Evolutionary conservation across 2,329 filamentous ascomycete species (phyloP), one percentile per base, ranked within the genome.

Genomic region (Tolypocladium amazonense): DNA sequence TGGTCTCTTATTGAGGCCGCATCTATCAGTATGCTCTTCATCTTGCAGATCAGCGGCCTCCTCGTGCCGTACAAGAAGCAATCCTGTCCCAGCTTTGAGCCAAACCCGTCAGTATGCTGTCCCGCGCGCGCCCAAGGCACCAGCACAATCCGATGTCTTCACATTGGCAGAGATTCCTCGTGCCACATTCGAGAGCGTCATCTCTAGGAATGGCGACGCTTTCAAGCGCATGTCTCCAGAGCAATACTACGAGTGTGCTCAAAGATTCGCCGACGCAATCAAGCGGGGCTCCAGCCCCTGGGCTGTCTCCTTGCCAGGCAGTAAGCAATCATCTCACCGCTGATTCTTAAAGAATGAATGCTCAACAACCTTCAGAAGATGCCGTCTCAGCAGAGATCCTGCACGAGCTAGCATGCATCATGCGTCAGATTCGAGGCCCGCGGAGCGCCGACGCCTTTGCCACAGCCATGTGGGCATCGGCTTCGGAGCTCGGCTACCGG

Each of bases 391-490:
- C 64, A 2, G 54, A 62, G 2, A 56, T 61, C 0, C 43, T 72
- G 11, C 69, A 74, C 35, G 65, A 69, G 30, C 60, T 70, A 6
- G 71, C 64, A 11, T 72, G 68, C 57, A 64, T 73, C 30, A 59
- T 72, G 58, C 61, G 62, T 20, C 47, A 66, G 12, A 59, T 65
- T 27, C 55, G 43, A 15, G 52, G 39, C 3, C 56, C 64, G 18
- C 15, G 43, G 4, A 56, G 55, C 41, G 56, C 62, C 11, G 59
- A 60, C 9, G 58, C 56, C 6, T 66, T 72, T 25, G 59, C 65
- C 37, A 56, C 62, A 0, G 61, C 62, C 23, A 61, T 76, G 58
- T 72, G 73, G 67, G 60, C 67, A 41, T 65, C 67, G 6, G 73
- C 74, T 12, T 69, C 73, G 1, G 67, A 66, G 18, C 64, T 66